Evolutionary conservation across 2,329 filamentous ascomycete species (phyloP), one percentile per base, ranked within the genome.

Genomic region (Calonectria leucothoes): DNA sequence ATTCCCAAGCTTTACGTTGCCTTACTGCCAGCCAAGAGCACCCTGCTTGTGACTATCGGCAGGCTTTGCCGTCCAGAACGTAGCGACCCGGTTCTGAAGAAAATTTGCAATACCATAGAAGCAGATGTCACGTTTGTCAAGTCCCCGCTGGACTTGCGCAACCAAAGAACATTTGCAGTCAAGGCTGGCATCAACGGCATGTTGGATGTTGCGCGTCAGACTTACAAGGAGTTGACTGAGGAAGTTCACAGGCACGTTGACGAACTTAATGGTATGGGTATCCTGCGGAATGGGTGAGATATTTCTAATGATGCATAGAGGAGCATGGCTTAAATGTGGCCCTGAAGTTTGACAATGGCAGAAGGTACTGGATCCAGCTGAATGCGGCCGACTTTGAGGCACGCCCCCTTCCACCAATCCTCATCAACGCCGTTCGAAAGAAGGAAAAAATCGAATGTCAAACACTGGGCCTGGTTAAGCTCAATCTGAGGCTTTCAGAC

Each of bases 131-230:
- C 89, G 0, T 97, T 94, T 77, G 93, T 94, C 72, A 94, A 90
- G 59, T 91, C 93, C 27, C 93, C 97, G 0, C 88, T 98, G 6
- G 96, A 98, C 74, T 87, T 98, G 70, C 91, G 96, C 17, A 98
- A 98, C 74, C 96, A 98, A 82, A 89, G 96, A 75, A 94, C 94
- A 0, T 98, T 97, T 85, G 96, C 96, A 27, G 93, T 98, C 37
- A 97, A 94, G 86, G 91, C 95, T 57, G 94, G 95, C 0, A 92
- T 97, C 51, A 95, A 95, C 78, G 94, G 94, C 3, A 90, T 98
- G 70, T 90, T 98, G 5, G 96, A 98, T 84, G 94, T 98, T 45
- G 94, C 95, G 39, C 91, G 96, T 6, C 93, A 95, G 79, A 95
- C 95, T 0, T 98, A 97, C 85, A 97, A 97, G 79, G 96, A 98